A percentile compares a stretch with the other conserved stretches of the same genome.
phyloP scores from a whole-genome alignment of 371 early-diverging fungal species.

The Funneliformis caledonium region DNA sequence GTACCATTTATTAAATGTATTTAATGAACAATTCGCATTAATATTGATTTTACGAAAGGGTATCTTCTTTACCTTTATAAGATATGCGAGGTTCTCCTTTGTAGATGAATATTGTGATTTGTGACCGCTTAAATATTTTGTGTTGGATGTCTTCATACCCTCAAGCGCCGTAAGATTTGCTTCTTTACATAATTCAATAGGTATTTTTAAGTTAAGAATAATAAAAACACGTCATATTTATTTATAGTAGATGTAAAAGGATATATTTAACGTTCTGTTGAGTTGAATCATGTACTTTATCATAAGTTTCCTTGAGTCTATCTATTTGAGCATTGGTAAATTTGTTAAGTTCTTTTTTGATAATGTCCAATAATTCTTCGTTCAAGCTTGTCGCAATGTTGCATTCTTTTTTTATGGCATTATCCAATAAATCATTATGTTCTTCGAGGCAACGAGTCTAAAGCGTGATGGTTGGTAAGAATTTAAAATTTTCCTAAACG shows the following conservation, averaged over 20 bases:
- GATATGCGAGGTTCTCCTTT: no score
- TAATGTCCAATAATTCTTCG: not conserved
- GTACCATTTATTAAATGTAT: no score
- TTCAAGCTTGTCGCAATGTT: not conserved
- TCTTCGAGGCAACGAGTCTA: not conserved
- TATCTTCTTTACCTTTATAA: no score
- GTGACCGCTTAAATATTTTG: no score
- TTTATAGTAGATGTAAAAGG: not conserved
- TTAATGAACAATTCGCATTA: no score
- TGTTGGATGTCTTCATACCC: no score
- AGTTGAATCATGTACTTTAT: not conserved
- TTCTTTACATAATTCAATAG: not conserved
- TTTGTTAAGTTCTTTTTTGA: not conserved
- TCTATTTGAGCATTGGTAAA: not conserved
- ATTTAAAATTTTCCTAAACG: not conserved
- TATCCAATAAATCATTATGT: not conserved
- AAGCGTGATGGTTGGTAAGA: not conserved
- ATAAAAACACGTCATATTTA: not conserved
- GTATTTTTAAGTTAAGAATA: not conserved
- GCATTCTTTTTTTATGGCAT: not conserved
- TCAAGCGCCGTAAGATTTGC: no score
- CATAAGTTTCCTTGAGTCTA: not conserved
- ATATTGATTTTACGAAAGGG: no score
- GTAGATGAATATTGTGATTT: no score
- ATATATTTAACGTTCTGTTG: conserved; percentile 4